Evolutionary conservation across 2,329 filamentous ascomycete genomes (phyloP).

Genomic region (Fusarium virguliforme): DNA sequence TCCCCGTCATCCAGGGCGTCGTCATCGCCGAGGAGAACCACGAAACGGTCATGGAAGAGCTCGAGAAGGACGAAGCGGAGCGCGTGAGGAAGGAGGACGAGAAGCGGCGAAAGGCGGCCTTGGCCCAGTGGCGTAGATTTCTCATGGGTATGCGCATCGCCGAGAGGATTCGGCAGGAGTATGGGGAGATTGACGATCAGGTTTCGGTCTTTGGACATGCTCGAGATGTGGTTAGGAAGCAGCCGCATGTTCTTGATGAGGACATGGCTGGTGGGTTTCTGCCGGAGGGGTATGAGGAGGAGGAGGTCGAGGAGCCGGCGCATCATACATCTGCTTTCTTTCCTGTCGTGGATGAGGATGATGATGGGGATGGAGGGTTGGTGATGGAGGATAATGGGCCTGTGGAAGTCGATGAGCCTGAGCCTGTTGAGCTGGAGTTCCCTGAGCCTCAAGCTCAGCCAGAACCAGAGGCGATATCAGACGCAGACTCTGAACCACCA

Average conservation of each 20-base stretch:
- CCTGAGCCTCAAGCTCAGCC: neutral
- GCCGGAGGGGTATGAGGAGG: constrained; percentile 70
- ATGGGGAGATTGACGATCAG: constrained; percentile 73
- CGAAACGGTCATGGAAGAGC: constrained; percentile 81
- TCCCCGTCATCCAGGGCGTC: constrained; percentile 91
- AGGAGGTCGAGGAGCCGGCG: constrained; percentile 53
- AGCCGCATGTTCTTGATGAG: constrained; percentile 58
- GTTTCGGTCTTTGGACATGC: constrained; percentile 71
- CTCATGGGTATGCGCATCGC: constrained; percentile 88
- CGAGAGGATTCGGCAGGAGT: constrained; percentile 82
- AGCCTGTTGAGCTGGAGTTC: neutral
- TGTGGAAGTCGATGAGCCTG: constrained; percentile 17
- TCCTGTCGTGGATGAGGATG: constrained; percentile 63
- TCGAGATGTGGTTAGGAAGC: constrained; percentile 38
- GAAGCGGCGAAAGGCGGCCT: constrained; percentile 81
- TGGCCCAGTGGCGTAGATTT: constrained; percentile 89
- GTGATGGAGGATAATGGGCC: constrained; percentile 54
- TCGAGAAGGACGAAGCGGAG: constrained; percentile 84
- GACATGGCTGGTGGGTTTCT: constrained; percentile 75
- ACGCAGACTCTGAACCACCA: constrained; percentile 25
- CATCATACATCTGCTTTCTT: constrained; percentile 65
- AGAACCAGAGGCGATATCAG: constrained; percentile 8
- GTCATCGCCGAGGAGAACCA: constrained; percentile 89
- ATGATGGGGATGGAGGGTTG: constrained; percentile 55
- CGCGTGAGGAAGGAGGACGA: constrained; percentile 84